Base-by-base conservation (phyloP, 345 rosid genomes). In the Salix suchowensis region DNA sequence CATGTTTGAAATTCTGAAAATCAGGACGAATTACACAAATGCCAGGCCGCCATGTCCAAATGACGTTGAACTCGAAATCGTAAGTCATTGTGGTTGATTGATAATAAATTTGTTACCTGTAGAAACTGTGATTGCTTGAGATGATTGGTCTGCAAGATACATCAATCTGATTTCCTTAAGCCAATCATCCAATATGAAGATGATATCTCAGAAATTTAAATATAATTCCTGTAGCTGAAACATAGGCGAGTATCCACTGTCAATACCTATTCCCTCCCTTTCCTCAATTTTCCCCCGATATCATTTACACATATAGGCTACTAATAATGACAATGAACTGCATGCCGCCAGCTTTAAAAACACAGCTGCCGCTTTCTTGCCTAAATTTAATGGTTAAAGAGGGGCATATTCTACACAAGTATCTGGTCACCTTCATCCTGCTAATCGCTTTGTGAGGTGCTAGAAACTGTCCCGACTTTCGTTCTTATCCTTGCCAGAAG, bases 321-420 rank as follows among this genome's bases (percentile, higher is more conserved):
- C 12, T 24, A 10, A 32, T n/a, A 40, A 54, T 39, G 77, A 60
- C 37, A 74, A 66, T 28, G 23, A 3, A 64, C 65, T 55, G 69
- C 78, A 50, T 72, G 65, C 78, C 67, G 64, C 77, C 76, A 83
- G 90, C 91, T 79, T 87, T 39, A 61, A 87, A 88, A 88, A 88
- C 44, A 77, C 86, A 86, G 90, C 89, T 68, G 83, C 78, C 72
- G 71, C 84, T 74, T 78, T 79, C 68, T 79, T 58, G 78, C 82
- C 40, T 68, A 70, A 67, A 42, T 44, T 50, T 40, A 58, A n/a
- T 42, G 60, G 34, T 44, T 52, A 23, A 42, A 32, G 19, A 7
- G 67, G 67, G 34, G 55, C 65, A 58, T 24, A 18, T 23, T n/a
- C 46, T 15, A 70, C 36, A 39, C 72, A 37, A 64, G 58, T 39